Evolutionary conservation across 2,329 filamentous ascomycete genomes (phyloP), one percentile per base, ranked within the genome.

Genomic region (Beauveria asiatica): DNA sequence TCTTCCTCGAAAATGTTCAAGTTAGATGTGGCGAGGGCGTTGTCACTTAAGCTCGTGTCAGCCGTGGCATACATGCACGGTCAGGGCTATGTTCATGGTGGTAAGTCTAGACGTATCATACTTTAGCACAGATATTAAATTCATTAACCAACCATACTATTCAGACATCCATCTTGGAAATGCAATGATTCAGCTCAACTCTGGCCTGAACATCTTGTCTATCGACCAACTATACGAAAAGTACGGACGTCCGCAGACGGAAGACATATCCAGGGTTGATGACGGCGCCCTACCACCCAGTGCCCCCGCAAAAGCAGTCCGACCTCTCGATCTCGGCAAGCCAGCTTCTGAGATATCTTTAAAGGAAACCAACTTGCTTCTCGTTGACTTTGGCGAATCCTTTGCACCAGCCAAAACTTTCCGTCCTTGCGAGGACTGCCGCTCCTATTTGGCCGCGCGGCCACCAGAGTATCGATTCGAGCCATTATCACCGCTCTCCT

Each of bases 361-460:
- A 23, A 62, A 63, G 1, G 73, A 75, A 13, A 63, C 67, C 1
- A 62, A 62, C 5, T 42, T 70, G 0, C 59, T 74, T 54, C 69
- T 75, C 1, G 65, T 63, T 61, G 72, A 75, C 63, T 74, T 73
- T 65, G 71, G 70, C 13, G 69, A 72, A 52, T 64, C 70, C 5
- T 73, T 72, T 61, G 37, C 64, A 1, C 67, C 69, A 19, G 61
- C 50, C 17, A 62, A 51, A 23, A 63, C 68, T 1, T 2, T 42
- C 50, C 67, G 68, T 30, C 62, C 53, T 9, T 67, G 69, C 7
- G 54, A 67, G 55, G 59, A 64, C 48, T 66, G 64, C 50, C 61
- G 62, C 21, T 62, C 57, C 6, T 65, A 65, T 17, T 21, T 61
- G 17, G 65, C 59, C 17, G 56, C 58, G 7, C 62, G 57, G 19